Base-by-base conservation (phyloP, 163 green algal species). In the Scenedesmus sp. region DNA sequence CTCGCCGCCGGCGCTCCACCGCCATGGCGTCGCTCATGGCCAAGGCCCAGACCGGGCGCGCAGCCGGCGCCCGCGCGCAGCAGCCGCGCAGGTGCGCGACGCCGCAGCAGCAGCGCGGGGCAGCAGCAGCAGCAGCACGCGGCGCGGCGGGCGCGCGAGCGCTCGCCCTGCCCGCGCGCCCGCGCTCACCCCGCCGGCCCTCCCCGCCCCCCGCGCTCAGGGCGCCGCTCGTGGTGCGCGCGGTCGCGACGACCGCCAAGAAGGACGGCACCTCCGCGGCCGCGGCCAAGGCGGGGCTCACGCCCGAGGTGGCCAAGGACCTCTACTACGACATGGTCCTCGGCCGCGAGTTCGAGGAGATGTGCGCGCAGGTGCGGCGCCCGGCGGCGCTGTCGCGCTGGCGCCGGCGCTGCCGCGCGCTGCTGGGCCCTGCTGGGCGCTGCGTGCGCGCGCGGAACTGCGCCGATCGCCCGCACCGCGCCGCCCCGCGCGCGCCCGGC, bases 281-380 rank as follows among this genome's bases (percentile, higher is more conserved):
- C 47, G 29, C n/a, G 28, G 53, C 31, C 75, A 81, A 81, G 73
- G 9, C 65, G 2, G n/a, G 29, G 24, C 50, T 91, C 9, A 86
- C 81, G 9, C 84, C 85, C 10, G 87, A 94, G 81, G 83, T 89
- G 5, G 91, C 87, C 42, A 92, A 91, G 82, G 86, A 92, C 36
- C 62, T 95, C 56, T 96, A 97, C 83, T 86, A 92, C 36, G 93
- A 97, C 85, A 97, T 97, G 93, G 86, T 93, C 60, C 87, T 98
- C 50, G 96, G 96, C 7, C 92, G 96, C 42, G 92, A 97, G 75
- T 99, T 99, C 74, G 96, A 99, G 85, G 93, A 96, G 77, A 95
- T 94, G 90, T 93, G 93, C 84, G 92, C 92, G 9, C 89, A 91
- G n/a, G n/a, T n/a, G n/a, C n/a, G n/a, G n/a, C n/a, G n/a, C n/a